Evolutionary conservation across 2,329 filamentous ascomycete species (phyloP).

Genomic region (Pochonia chlamydosporia): DNA sequence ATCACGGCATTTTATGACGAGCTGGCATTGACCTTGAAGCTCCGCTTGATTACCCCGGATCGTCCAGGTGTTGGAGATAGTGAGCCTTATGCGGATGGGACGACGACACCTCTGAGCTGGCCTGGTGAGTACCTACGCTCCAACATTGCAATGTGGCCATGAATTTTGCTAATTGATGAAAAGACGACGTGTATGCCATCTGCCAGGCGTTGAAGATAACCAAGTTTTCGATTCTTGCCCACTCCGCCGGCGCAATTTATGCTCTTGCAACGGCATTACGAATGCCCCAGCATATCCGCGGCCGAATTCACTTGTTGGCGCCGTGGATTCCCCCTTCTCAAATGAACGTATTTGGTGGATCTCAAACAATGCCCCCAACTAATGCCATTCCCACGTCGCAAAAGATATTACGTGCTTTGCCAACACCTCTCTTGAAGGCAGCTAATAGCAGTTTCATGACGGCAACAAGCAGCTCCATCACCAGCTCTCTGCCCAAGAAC

Average conservation of each 20-base stretch:
- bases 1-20: slow-evolving; percentile 98
- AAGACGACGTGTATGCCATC: slow-evolving; percentile 79
- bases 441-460: slow-evolving; percentile 96
- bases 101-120: slow-evolving; percentile 86
- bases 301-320: slow-evolving; percentile 87
- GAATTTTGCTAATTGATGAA: background rate
- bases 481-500: slow-evolving; percentile 67
- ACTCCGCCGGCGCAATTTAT: slow-evolving; percentile 97
- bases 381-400: slow-evolving; percentile 89
- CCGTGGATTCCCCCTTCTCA: slow-evolving; percentile 97
- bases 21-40: slow-evolving; percentile 77
- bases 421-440: slow-evolving; percentile 84
- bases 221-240: slow-evolving; percentile 92
- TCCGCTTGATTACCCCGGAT: slow-evolving; percentile 89
- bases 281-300: slow-evolving; percentile 93
- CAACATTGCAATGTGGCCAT: background rate
- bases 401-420: slow-evolving; percentile 81
- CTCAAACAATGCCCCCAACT: slow-evolving; percentile 69
- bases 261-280: slow-evolving; percentile 89
- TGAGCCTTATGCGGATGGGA: slow-evolving; percentile 74
- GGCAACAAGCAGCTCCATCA: slow-evolving; percentile 80
- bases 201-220: slow-evolving; percentile 88
- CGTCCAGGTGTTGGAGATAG: slow-evolving; percentile 91
- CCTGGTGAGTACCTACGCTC: slow-evolving; percentile 58
- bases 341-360: slow-evolving; percentile 70